These are phyloP conservation scores for Fusarium acutatum DNA, from an alignment of 2,329 filamentous ascomycete genomes.

Conservation along the genomic window DNA sequence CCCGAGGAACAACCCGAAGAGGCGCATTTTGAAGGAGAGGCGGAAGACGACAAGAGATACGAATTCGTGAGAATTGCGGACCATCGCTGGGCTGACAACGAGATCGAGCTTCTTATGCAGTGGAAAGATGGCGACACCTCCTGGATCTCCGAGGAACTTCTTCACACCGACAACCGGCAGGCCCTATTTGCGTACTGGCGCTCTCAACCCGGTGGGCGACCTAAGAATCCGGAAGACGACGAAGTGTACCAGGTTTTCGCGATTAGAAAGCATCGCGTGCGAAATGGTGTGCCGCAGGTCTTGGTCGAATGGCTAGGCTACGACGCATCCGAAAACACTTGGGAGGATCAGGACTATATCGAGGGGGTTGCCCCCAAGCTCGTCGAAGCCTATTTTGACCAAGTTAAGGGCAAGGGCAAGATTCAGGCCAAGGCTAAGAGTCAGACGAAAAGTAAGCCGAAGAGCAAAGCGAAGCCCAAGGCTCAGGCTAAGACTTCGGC, in stretches of 20 bases:
- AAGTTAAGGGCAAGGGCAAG: background rate
- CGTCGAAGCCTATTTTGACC: conserved; percentile 42
- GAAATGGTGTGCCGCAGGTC: conserved; percentile 39
- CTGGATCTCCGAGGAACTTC: conserved; percentile 47
- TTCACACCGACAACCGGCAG: conserved; percentile 46
- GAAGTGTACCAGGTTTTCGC: conserved; percentile 46
- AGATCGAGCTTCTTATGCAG: conserved; percentile 44
- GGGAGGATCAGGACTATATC: conserved; percentile 41
- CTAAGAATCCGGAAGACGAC: conserved; percentile 41
- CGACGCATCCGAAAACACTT: conserved; percentile 40
- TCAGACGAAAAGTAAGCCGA: background rate
- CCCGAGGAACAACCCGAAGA: background rate
- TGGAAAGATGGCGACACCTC: conserved; percentile 45
- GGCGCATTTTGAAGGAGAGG: background rate
- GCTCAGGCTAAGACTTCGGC: background rate
- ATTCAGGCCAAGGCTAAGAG: conserved; percentile 12
- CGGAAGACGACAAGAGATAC: background rate
- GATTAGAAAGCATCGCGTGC: conserved; percentile 44
- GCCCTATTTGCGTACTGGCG: conserved; percentile 48
- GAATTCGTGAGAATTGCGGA: conserved; percentile 31
- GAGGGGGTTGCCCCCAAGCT: conserved; percentile 40
- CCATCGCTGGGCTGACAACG: conserved; percentile 41
- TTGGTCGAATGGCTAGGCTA: conserved; percentile 51
- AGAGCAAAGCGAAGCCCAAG: background rate
- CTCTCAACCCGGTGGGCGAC: conserved; percentile 40